These are phyloP conservation scores for Talaromyces liani DNA, from an alignment of 495 filamentous ascomycete species.

Conservation along the genomic window DNA sequence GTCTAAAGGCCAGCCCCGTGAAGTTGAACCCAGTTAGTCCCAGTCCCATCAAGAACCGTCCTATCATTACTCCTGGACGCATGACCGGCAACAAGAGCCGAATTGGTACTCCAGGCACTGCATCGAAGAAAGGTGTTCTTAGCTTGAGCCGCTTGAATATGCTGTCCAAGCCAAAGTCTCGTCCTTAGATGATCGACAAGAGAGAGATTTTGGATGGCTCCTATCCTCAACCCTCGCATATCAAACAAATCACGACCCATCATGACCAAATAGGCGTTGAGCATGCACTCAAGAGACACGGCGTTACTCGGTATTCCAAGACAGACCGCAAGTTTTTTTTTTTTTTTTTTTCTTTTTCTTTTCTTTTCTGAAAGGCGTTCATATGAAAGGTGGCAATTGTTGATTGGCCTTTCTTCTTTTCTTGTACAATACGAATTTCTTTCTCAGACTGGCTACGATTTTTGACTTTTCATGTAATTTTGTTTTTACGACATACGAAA, in stretches of 20 bases:
- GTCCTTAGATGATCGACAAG: slow-evolving; percentile 14
- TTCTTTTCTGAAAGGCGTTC: background rate
- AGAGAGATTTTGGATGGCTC: background rate
- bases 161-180: slow-evolving; percentile 43
- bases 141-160: slow-evolving; percentile 44
- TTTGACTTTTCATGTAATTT: background rate
- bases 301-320: background rate
- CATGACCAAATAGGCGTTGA: background rate
- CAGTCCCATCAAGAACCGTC: slow-evolving; percentile 31
- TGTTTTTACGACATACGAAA: background rate
- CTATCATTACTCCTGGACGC: slow-evolving; percentile 25
- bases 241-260: background rate
- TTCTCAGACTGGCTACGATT: background rate
- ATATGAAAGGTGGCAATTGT: background rate
- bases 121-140: slow-evolving; percentile 27
- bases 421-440: background rate
- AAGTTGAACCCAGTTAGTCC: slow-evolving; percentile 27
- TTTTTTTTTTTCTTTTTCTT: background rate
- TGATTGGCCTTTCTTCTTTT: background rate
- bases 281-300: background rate
- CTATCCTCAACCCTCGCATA: background rate
- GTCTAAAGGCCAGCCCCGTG: slow-evolving; percentile 31
- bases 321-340: background rate
- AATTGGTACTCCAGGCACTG: slow-evolving; percentile 30
- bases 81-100: slow-evolving; percentile 21